A percentile compares a stretch with the other conserved stretches of the same genome.
Conservation (phyloP, 2,329 filamentous ascomycete species). For the Ilyonectria mors-panacis region DNA sequence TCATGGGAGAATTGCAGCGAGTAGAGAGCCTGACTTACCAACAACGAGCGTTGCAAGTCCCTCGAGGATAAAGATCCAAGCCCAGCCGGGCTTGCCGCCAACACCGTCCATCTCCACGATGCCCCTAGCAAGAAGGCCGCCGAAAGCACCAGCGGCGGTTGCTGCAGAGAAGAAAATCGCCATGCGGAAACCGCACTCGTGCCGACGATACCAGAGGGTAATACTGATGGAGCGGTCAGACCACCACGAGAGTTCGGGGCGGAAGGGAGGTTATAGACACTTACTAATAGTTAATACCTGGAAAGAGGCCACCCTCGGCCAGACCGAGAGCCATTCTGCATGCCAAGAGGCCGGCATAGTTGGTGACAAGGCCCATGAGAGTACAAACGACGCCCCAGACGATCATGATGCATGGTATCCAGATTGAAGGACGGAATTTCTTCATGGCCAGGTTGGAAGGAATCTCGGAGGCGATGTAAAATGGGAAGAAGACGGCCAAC, state of each 20-base stretch:
- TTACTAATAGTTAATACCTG: constrained; percentile 70
- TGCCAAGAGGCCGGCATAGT: constrained; percentile 64
- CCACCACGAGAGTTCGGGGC: constrained; percentile 24
- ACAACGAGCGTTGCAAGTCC: constrained; percentile 64
- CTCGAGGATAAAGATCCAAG: constrained; percentile 86
- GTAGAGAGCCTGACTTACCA: constrained; percentile 39
- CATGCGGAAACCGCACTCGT: constrained; percentile 74
- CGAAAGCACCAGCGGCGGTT: constrained; percentile 73
- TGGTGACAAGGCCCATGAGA: constrained; percentile 66
- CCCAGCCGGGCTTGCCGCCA: constrained; percentile 72
- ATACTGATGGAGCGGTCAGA: constrained; percentile 52
- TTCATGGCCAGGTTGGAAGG: constrained; percentile 72
- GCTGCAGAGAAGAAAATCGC: constrained; percentile 72
- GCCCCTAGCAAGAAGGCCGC: constrained; percentile 72
- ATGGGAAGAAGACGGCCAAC: constrained; percentile 66
- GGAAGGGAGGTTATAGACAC: constrained; percentile 16
- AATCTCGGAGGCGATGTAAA: constrained; percentile 68
- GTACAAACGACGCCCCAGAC: constrained; percentile 64
- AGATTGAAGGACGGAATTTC: constrained; percentile 64
- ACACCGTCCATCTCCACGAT: constrained; percentile 71
- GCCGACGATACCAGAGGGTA: constrained; percentile 71
- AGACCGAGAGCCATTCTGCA: constrained; percentile 63
- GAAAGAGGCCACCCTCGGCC: constrained; percentile 72
- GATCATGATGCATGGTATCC: constrained; percentile 68
- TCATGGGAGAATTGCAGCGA: constrained; percentile 3